Percentiles rank a stretch among this genome's conserved stretches.
Conservation (phyloP, 371 early-diverging fungal species). For the Mucor ambiguus region DNA sequence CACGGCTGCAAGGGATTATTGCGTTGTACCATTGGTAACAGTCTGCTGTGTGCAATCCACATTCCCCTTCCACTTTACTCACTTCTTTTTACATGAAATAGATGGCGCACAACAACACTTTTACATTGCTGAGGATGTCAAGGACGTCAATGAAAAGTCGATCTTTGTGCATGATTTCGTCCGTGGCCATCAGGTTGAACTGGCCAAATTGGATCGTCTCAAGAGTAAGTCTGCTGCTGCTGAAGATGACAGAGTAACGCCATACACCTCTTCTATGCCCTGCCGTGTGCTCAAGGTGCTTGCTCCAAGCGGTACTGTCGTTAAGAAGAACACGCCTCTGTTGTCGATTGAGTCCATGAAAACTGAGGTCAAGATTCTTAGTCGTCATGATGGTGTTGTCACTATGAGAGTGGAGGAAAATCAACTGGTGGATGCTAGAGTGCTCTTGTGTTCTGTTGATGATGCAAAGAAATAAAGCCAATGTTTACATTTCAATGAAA, state of each 20-base stretch:
- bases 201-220: slow-evolving; percentile 52
- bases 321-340: slow-evolving; percentile 65
- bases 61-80: neutral
- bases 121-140: slow-evolving; percentile 53
- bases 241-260: slow-evolving; percentile 59
- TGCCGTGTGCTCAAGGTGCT: slow-evolving; percentile 68
- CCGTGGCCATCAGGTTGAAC: slow-evolving; percentile 53
- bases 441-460: slow-evolving; percentile 63
- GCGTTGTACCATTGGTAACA: slow-evolving; percentile 48
- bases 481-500: neutral
- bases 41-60: slow-evolving; percentile 13
- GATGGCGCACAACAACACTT: slow-evolving; percentile 59
- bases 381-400: slow-evolving; percentile 65
- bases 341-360: slow-evolving; percentile 81
- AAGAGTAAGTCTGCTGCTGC: slow-evolving; percentile 42
- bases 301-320: slow-evolving; percentile 54
- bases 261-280: slow-evolving; percentile 78
- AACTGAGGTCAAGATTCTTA: slow-evolving; percentile 69
- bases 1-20: slow-evolving; percentile 44
- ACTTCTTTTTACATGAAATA: slow-evolving; percentile 6
- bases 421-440: slow-evolving; percentile 70
- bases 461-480: slow-evolving; percentile 25
- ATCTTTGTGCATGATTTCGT: slow-evolving; percentile 61
- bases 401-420: slow-evolving; percentile 66
- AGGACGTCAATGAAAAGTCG: slow-evolving; percentile 46